These are phyloP conservation scores for Bocquillonia castaneifolia DNA, from an alignment of 441 rosid species.

Conservation along the genomic window DNA sequence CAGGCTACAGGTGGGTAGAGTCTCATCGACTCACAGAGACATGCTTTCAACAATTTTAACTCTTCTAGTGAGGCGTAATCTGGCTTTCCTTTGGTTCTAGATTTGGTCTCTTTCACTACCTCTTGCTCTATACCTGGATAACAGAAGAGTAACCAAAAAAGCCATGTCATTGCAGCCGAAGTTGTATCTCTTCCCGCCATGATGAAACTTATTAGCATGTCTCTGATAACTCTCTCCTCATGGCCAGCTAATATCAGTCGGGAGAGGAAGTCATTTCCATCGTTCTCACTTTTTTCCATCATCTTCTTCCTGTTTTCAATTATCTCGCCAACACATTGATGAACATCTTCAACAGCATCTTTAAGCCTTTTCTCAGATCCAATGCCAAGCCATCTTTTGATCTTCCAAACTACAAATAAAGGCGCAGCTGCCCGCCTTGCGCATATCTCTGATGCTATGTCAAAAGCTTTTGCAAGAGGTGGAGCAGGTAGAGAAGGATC, in stretches of 20 bases:
- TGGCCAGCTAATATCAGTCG: slow-evolving; percentile 49
- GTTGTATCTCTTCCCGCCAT: slow-evolving; percentile 69
- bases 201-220: slow-evolving; percentile 56
- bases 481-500: slow-evolving; percentile 20
- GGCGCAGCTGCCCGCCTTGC: slow-evolving; percentile 68
- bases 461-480: slow-evolving; percentile 51
- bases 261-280: slow-evolving; percentile 43
- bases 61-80: slow-evolving; percentile 42
- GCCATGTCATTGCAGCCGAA: slow-evolving; percentile 52
- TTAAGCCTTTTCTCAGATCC: slow-evolving; percentile 64
- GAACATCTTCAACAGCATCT: slow-evolving; percentile 49
- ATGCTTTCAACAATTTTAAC: slow-evolving; percentile 32
- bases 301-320: slow-evolving; percentile 36
- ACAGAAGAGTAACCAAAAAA: slow-evolving; percentile 48
- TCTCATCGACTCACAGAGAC: slow-evolving; percentile 48
- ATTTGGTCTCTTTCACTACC: slow-evolving; percentile 33
- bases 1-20: slow-evolving; percentile 54
- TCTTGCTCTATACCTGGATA: slow-evolving; percentile 32
- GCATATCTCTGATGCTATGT: slow-evolving; percentile 50
- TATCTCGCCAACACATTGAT: slow-evolving; percentile 35
- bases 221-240: slow-evolving; percentile 46
- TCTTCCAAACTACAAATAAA: slow-evolving; percentile 58
- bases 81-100: slow-evolving; percentile 15
- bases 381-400: slow-evolving; percentile 49
- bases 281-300: slow-evolving; percentile 2